Base-by-base conservation (phyloP, 2,329 filamentous ascomycete genomes). In the Fusarium euwallaceae region DNA sequence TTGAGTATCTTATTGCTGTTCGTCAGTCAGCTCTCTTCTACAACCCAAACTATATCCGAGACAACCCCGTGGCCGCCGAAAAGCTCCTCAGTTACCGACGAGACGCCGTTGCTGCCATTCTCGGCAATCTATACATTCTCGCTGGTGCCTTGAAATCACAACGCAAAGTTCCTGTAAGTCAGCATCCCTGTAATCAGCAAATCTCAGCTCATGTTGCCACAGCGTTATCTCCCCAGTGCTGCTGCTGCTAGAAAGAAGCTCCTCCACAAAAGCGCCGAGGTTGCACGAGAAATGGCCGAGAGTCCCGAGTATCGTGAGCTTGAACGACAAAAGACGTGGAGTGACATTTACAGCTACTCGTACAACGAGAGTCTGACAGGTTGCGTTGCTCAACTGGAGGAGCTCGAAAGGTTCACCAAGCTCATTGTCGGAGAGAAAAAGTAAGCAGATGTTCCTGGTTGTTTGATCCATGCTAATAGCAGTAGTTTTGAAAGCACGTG, bases 21-120 rank as follows among this genome's bases (percentile, higher is more conserved):
- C 87, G 89, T 8, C 89, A 91, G 76, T 88, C 88, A 3, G 88
- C 87, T 2, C 80, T 91, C 17, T 89, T 89, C 76, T 90, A 90
- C 77, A 87, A 89, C 66, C 87, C 88, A 2, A 85, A 85, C 37
- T 87, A 87, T 71, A 83, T 88, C 63, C 83, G 86, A 59, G 87
- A 87, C 68, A 85, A 87, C 70, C 83, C 86, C 11, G 81, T 85
- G n/a, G 87, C 86, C 12, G 85, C 85, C 1, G 84, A 86, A 66
- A 83, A 84, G 22, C 82, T 91, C 4, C 82, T 91, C 10, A 81
- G 83, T 6, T 87, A 86, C 68, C 84, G 89, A 12, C 84, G 89
- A 51, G 89, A 91, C 76, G 87, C 89, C 11, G 88, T 91, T 3
- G 89, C 89, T 6, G 83, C 87, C 3, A 86, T 91, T 22, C 80